These are phyloP conservation scores for Colletotrichum euphorbiae DNA, from an alignment of 2,329 filamentous ascomycete species.

Conservation along the genomic window DNA sequence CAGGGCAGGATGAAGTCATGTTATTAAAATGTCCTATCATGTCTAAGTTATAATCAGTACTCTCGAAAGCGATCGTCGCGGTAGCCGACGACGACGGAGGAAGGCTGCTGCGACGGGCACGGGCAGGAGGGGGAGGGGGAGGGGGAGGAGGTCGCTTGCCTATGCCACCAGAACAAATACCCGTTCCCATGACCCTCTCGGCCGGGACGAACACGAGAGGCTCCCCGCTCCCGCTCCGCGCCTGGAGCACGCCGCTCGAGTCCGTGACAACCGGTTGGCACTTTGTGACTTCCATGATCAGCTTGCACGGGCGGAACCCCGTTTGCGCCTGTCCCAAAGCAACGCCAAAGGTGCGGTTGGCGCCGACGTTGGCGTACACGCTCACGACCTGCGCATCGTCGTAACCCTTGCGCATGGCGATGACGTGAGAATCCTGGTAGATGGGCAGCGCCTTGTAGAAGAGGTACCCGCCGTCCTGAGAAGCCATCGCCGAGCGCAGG, in stretches of 20 bases:
- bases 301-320: constrained; percentile 32
- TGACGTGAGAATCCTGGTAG: constrained; percentile 12
- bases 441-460: constrained; percentile 32
- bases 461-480: constrained; percentile 31
- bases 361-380: constrained; percentile 37
- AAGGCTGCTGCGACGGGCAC: constrained; percentile 16
- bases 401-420: constrained; percentile 38
- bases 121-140: constrained; percentile 29
- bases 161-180: constrained; percentile 35
- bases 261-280: constrained; percentile 35
- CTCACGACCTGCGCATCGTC: constrained; percentile 33
- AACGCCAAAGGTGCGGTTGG: constrained; percentile 24
- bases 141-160: constrained; percentile 35
- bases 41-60: constrained; percentile 36
- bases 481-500: constrained; percentile 30
- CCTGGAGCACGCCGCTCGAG: constrained; percentile 26
- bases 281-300: constrained; percentile 35
- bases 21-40: constrained; percentile 37
- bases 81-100: constrained; percentile 8
- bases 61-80: constrained; percentile 32
- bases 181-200: constrained; percentile 33
- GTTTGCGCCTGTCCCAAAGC: constrained; percentile 21
- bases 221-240: constrained; percentile 28
- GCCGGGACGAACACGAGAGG: constrained; percentile 38
- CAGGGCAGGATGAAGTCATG: constrained; percentile 33